Evolutionary conservation across 352 stramenopile species (phyloP).

Genomic region (Elongisporangium prolatum): DNA sequence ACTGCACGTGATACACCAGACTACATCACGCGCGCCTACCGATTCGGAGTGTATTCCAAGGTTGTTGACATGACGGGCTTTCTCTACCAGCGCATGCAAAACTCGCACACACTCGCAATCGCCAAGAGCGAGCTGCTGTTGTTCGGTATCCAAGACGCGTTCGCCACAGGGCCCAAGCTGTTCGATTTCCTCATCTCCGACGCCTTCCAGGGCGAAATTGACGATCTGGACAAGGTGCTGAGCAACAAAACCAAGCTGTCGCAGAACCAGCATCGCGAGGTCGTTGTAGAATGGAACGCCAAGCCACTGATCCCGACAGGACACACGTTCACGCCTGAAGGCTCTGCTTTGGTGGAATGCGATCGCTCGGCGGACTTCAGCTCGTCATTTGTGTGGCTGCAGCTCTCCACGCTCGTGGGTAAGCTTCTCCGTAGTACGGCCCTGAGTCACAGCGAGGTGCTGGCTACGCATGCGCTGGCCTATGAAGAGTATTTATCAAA

Average conservation of each 20-base stretch:
- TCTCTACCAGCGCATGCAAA: constrained; percentile 65
- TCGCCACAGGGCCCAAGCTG: constrained; percentile 40
- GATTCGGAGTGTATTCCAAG: constrained; percentile 81
- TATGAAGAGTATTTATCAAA: constrained; percentile 19
- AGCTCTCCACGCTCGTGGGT: constrained; percentile 44
- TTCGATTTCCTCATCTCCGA: constrained; percentile 39
- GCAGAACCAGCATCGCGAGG: constrained; percentile 76
- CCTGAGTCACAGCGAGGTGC: constrained; percentile 16
- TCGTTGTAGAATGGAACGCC: constrained; percentile 67
- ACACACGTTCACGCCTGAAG: constrained; percentile 37
- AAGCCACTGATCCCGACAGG: constrained; percentile 25
- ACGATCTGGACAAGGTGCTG: constrained; percentile 39
- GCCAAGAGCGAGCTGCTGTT: constrained; percentile 48
- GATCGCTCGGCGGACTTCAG: constrained; percentile 54
- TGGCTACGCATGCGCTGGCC: constrained; percentile 23
- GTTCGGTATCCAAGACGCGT: constrained; percentile 49
- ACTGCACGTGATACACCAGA: constrained; percentile 70
- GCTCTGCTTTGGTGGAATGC: constrained; percentile 41
- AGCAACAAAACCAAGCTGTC: constrained; percentile 26
- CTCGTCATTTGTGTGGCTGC: constrained; percentile 55
- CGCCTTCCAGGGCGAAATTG: constrained; percentile 32
- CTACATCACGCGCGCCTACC: constrained; percentile 75
- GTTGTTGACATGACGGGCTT: constrained; percentile 82
- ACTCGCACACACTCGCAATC: constrained; percentile 72
- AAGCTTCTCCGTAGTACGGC: constrained; percentile 42